Evolutionary conservation across 805 yeast species (phyloP).

Genomic region (Pichia scutulata): DNA sequence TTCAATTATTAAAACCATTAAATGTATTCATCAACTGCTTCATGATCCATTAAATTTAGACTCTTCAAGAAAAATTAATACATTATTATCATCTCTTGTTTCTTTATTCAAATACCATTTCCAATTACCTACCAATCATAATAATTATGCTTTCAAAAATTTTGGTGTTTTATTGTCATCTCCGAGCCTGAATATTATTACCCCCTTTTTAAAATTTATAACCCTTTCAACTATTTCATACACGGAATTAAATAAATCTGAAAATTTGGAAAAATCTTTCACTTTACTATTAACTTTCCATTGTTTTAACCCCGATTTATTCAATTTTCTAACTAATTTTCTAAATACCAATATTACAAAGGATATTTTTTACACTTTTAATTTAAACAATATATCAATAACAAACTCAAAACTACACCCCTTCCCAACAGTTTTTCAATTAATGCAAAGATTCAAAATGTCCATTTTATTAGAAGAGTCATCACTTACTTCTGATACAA

Average conservation of each 20-base stretch:
- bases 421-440: constrained; percentile 7
- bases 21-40: constrained; percentile 12
- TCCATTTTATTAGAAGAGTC: constrained; percentile 18
- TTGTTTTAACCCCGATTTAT: constrained; percentile 15
- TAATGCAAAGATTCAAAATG: constrained; percentile 15
- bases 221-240: constrained; percentile 8
- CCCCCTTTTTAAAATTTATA: constrained; percentile 12
- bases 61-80: constrained; percentile 11
- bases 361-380: constrained; percentile 7
- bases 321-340: constrained; percentile 9
- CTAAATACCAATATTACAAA: constrained; percentile 1
- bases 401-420: background rate
- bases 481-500: constrained; percentile 15
- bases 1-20: constrained; percentile 16
- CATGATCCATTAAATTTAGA: constrained; percentile 9
- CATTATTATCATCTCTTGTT: constrained; percentile 13
- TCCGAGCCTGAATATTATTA: constrained; percentile 3
- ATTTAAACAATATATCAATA: background rate
- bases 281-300: constrained; percentile 18
- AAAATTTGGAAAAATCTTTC: constrained; percentile 17
- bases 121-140: constrained; percentile 18
- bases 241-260: constrained; percentile 11
- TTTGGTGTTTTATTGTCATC: constrained; percentile 18
- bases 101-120: constrained; percentile 23
- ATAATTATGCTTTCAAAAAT: constrained; percentile 21